Evolutionary conservation across 805 yeast genomes (phyloP), one percentile per base, ranked within the genome.

Genomic region (Saccharomyces paradoxus): DNA sequence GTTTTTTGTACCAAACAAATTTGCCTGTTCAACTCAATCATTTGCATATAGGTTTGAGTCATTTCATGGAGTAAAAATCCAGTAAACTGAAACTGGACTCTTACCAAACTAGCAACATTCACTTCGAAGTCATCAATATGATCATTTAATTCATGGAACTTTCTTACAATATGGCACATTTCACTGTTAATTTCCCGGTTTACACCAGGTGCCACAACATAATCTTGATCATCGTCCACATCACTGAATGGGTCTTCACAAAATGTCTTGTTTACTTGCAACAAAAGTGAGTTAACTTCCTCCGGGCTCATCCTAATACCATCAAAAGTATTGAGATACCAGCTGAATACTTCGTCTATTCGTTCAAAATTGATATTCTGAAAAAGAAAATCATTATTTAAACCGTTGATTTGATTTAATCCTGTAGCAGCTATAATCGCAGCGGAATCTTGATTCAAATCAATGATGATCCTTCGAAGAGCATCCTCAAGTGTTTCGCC

Each of bases 341-440:
- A 64, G 48, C 51, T 63, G 30, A 68, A 68, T 2, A 69, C 58
- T 51, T 63, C 60, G 26, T 66, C 67, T 12, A 68, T 50, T 22
- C 65, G 50, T 49, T 67, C 67, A 50, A 69, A 69, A 46, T 66
- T 65, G 21, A 69, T 68, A 54, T 64, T 64, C 30, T 68, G 70
- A 29, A 65, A 64, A 14, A 64, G 58, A 37, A 66, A 60, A 50
- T 68, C 71, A 49, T 62, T 67, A 46, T 63, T 63, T 32, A 61
- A 48, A 8, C 66, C 71, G 48, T 67, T 64, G 49, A 67, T 54
- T 46, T 67, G 71, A 31, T 63, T 66, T 5, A 67, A 47, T 4
- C 71, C 69, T 1, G 72, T 63, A 4, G 73, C 73, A 1, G 72
- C 69, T 31, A 69, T 52, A 17, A 69, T 66, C 1, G 73, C 72